Evolutionary conservation across 805 yeast genomes (phyloP).

Genomic region (Candida nonsorbophila): DNA sequence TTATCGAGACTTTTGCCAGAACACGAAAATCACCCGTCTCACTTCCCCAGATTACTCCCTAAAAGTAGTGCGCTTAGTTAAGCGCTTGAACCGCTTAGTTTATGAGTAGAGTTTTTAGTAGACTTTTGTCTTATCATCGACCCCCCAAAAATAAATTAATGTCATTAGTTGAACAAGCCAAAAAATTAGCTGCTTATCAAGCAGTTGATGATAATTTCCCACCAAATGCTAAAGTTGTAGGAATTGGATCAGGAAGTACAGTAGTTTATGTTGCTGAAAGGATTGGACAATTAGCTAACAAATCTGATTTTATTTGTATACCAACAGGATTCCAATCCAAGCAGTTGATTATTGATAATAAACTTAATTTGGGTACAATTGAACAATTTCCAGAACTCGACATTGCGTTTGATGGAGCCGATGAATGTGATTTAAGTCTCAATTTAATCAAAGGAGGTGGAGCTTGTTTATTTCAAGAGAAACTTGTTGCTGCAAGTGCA

Average conservation of each 20-base stretch:
- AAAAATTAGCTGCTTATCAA: constrained; percentile 79
- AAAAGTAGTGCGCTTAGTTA: too few species aligned
- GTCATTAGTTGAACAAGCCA: constrained; percentile 66
- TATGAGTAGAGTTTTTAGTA: too few species aligned
- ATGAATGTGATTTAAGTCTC: constrained; percentile 76
- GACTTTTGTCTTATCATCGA: too few species aligned
- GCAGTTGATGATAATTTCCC: constrained; percentile 90
- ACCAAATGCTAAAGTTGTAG: constrained; percentile 64
- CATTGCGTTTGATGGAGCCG: constrained; percentile 97
- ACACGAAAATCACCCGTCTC: not conserved
- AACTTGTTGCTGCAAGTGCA: constrained; percentile 81
- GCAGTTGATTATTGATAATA: constrained; percentile 77
- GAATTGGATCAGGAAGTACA: constrained; percentile 96
- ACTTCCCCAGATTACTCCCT: too few species aligned
- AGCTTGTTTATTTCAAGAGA: constrained; percentile 95
- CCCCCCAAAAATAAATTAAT: too few species aligned
- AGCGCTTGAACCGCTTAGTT: too few species aligned
- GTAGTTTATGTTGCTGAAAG: constrained; percentile 97
- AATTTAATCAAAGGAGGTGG: constrained; percentile 98
- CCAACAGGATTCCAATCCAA: constrained; percentile 97
- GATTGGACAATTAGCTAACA: constrained; percentile 61
- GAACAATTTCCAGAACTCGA: constrained; percentile 83
- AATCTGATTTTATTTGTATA: constrained; percentile 63
- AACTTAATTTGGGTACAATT: constrained; percentile 69
- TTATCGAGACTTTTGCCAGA: constrained; percentile 1